A percentile compares a stretch with the other conserved stretches of the same genome.
Conservation (phyloP, 192 early-diverging fungal genomes). For the Jimgerdemannia lactiflua region DNA sequence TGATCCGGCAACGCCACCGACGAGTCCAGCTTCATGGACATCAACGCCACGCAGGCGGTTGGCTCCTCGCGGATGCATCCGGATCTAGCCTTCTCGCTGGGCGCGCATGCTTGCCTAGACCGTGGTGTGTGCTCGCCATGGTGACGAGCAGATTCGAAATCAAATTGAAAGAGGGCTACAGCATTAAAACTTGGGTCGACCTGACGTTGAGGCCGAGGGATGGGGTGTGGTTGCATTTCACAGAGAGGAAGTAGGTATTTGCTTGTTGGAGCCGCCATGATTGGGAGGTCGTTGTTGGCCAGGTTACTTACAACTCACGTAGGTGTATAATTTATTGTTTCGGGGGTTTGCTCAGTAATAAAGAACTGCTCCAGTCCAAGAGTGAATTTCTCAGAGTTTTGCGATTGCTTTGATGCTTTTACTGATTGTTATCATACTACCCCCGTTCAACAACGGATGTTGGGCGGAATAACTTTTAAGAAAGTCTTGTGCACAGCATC, state of each 20-base stretch:
- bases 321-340: no score
- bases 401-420: no score
- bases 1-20: background rate
- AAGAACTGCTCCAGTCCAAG: no score
- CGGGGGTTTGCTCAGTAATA: no score
- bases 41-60: background rate
- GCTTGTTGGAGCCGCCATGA: no score
- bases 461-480: no score
- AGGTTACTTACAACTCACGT: no score
- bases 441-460: no score
- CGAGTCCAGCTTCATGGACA: background rate
- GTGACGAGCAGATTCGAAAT: conserved; percentile 17
- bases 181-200: conserved; percentile 27
- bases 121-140: conserved; percentile 26
- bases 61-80: background rate
- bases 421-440: no score
- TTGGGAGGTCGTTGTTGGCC: no score
- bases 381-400: no score
- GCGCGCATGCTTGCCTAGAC: conserved; percentile 27
- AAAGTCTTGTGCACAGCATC: no score
- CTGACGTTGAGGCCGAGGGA: conserved; percentile 28
- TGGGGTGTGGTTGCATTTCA: conserved; percentile 29
- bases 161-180: conserved; percentile 9
- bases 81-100: conserved; percentile 24
- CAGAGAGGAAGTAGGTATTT: background rate